Conservation (phyloP, 2,329 filamentous ascomycete genomes). For the Fusarium sp. region DNA sequence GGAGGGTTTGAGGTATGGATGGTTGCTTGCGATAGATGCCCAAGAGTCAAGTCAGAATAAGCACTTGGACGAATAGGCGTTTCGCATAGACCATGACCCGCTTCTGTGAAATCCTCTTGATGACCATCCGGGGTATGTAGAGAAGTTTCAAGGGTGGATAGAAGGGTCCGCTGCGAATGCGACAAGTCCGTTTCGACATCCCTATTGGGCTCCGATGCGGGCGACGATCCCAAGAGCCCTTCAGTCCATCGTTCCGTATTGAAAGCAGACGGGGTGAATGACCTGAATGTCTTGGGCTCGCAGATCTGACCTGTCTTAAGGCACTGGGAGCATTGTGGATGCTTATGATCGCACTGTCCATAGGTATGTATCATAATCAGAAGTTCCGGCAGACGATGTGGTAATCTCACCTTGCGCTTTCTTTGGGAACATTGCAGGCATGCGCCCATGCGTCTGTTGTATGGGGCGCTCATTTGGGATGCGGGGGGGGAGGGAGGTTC, state of each 20-base stretch:
- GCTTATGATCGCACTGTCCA: not conserved
- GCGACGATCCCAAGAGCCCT: not conserved
- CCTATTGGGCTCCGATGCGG: not conserved
- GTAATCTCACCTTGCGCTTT: not conserved
- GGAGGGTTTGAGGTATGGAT: not conserved
- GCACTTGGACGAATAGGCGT: not conserved
- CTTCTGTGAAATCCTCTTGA: not conserved
- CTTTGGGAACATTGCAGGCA: not conserved
- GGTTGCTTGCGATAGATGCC: not conserved
- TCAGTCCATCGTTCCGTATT: not conserved
- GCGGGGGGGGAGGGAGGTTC: not conserved
- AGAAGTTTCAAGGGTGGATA: not conserved
- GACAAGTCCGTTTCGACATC: not conserved
- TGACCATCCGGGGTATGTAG: not conserved
- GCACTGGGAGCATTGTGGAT: not conserved
- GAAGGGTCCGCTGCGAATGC: not conserved
- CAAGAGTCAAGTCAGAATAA: not conserved
- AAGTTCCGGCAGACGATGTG: not conserved
- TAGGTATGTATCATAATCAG: not conserved
- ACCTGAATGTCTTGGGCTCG: not conserved
- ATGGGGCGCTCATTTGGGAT: not conserved
- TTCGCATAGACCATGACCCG: not conserved
- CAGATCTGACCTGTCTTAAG: not conserved
- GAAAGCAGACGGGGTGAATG: not conserved
- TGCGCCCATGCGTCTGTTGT: not conserved